A percentile compares a stretch with the other conserved stretches of the same genome.
phyloP scores from a whole-genome alignment of 2,329 filamentous ascomycete genomes.

The Akanthomyces lecanii region DNA sequence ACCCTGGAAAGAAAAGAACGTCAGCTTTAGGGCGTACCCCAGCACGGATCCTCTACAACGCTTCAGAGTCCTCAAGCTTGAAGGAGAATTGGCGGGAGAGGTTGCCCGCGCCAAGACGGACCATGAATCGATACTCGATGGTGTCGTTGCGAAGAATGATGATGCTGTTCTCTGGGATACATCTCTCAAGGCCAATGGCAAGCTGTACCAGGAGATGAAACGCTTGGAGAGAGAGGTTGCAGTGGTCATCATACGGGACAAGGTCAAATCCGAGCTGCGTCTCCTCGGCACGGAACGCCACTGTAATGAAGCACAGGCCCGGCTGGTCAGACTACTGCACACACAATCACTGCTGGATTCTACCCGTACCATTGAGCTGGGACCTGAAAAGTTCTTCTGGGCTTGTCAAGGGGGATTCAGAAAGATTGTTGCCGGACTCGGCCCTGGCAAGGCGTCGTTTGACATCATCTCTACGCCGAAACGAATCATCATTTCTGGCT shows the following conservation, averaged over 20 bases:
- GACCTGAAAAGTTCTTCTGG: slow-evolving; percentile 26
- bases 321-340: slow-evolving; percentile 10
- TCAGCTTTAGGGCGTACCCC: slow-evolving; percentile 23
- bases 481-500: slow-evolving; percentile 30
- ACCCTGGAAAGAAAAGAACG: slow-evolving; percentile 29
- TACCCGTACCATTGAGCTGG: slow-evolving; percentile 26
- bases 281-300: slow-evolving; percentile 24
- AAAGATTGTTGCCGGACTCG: slow-evolving; percentile 25
- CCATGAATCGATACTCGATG: slow-evolving; percentile 32
- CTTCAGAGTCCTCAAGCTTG: slow-evolving; percentile 34
- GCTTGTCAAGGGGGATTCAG: slow-evolving; percentile 31
- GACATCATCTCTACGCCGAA: slow-evolving; percentile 28
- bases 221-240: slow-evolving; percentile 6
- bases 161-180: slow-evolving; percentile 30
- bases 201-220: slow-evolving; percentile 1
- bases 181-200: slow-evolving; percentile 21
- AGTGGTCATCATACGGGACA: slow-evolving; percentile 29
- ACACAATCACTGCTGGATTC: background rate
- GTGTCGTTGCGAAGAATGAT: slow-evolving; percentile 26
- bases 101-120: slow-evolving; percentile 30
- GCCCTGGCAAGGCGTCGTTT: slow-evolving; percentile 27
- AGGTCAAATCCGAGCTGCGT: slow-evolving; percentile 26
- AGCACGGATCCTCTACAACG: background rate
- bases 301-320: slow-evolving; percentile 9
- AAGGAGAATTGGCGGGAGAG: slow-evolving; percentile 29